Base-by-base conservation (phyloP, 169 alveolate genomes). In the Plasmodium yoelii region DNA sequence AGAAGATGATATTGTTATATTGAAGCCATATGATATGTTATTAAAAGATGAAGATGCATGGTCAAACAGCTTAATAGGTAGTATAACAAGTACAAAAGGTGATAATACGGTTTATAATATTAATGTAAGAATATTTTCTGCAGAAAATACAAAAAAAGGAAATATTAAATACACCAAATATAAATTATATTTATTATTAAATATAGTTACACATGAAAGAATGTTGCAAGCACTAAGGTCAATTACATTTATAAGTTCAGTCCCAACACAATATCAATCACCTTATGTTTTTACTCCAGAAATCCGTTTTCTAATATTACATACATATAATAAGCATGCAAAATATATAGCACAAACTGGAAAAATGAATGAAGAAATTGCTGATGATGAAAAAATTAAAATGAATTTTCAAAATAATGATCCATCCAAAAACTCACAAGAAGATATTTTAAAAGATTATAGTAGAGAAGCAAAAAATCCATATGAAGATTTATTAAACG, bases 1-100 rank as follows among this genome's bases (percentile, higher is more conserved):
- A 65, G 96, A 93, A 88, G 94, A 91, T 57, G 94, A 93, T n/a
- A 73, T 93, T 56, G 96, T 93, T 5, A 8, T 93, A 39, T 39
- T 91, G 19, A 87, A 91, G 18, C 96, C 95, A 5, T 74, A 64
- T 75, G 91, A 73, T 28, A 1, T 51, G 19, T 22, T 74, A 57
- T 57, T 73, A 53, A 88, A 69, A 49, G 92, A 74, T 63, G 87
- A 59, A 55, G 88, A 92, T 68, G 88, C 73, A 49, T 92, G 95
- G 95, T 89, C 91, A 24, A 44, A 91, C 53, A 51, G 87, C 24
- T 61, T 65, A 15, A 74, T 51, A 39, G 87, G 92, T 15, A 74
- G 82, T 26, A 73, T 74, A 18, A 87, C 88, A 18, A 73, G 88
- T 15, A 87, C 87, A 15, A 60, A 53, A 59, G 77, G 71, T 65